phyloP scores from a whole-genome alignment of 2,329 filamentous ascomycete genomes.

The Plectosphaerella plurivora region DNA sequence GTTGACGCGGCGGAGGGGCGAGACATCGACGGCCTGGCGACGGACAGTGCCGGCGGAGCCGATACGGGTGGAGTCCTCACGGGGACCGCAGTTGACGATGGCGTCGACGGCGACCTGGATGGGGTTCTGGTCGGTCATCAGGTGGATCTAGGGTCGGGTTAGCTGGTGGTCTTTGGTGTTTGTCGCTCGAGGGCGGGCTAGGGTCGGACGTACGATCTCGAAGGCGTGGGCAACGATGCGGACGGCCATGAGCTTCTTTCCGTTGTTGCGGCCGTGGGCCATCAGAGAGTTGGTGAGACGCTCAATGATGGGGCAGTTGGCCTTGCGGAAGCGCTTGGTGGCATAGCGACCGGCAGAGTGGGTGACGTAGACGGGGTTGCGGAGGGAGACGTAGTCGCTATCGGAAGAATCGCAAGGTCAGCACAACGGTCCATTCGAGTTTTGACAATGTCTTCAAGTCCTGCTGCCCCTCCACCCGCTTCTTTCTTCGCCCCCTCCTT shows the following conservation, averaged over 20 bases:
- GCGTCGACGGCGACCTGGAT: slow-evolving; percentile 99
- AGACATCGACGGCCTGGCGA: slow-evolving; percentile 99
- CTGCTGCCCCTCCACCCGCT: not conserved
- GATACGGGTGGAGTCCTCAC: slow-evolving; percentile 99
- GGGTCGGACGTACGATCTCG: slow-evolving; percentile 80
- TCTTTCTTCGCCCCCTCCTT: not conserved
- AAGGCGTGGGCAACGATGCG: slow-evolving; percentile 98
- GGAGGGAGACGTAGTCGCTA: slow-evolving; percentile 99
- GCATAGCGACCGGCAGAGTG: slow-evolving; percentile 99
- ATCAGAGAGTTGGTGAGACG: slow-evolving; percentile 99
- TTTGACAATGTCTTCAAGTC: no score
- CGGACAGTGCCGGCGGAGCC: slow-evolving; percentile 99
- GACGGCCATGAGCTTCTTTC: slow-evolving; percentile 99
- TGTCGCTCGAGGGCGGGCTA: not conserved
- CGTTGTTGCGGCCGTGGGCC: slow-evolving; percentile 99
- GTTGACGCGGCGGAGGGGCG: slow-evolving; percentile 98
- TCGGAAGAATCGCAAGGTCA: slow-evolving; percentile 23
- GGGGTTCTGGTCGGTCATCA: slow-evolving; percentile 99
- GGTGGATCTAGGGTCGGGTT: slow-evolving; percentile 73
- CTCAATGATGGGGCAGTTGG: slow-evolving; percentile 99
- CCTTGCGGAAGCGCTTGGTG: slow-evolving; percentile 99
- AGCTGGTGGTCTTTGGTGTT: slow-evolving; percentile 10
- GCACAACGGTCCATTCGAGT: slow-evolving; percentile 9
- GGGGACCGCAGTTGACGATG: slow-evolving; percentile 99
- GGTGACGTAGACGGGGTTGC: slow-evolving; percentile 96